phyloP scores from a whole-genome alignment of 1,139 yeast species.

The Suhomyces ambrosiae region DNA sequence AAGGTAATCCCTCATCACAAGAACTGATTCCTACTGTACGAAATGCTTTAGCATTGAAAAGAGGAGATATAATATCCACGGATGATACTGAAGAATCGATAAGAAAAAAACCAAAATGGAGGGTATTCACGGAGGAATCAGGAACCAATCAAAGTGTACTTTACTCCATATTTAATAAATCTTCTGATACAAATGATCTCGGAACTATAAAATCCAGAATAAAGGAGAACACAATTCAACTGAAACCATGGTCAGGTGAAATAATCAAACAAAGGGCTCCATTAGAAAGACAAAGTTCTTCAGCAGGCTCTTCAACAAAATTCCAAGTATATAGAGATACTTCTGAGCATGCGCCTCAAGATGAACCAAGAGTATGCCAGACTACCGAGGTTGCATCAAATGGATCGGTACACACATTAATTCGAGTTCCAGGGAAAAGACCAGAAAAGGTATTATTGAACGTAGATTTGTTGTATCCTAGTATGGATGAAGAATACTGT shows the following conservation, averaged over 20 bases:
- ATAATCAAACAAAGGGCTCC: constrained; percentile 41
- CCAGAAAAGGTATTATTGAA: constrained; percentile 67
- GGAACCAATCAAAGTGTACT: constrained; percentile 29
- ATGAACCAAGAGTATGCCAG: constrained; percentile 9
- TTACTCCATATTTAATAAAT: constrained; percentile 30
- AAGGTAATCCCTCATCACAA: not conserved
- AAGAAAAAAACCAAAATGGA: constrained; percentile 29
- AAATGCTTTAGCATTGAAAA: constrained; percentile 29
- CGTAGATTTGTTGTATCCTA: constrained; percentile 55
- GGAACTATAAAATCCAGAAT: constrained; percentile 54
- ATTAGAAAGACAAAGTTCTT: constrained; percentile 13
- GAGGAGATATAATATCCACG: constrained; percentile 22
- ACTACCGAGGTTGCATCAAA: constrained; percentile 42
- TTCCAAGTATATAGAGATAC: constrained; percentile 46
- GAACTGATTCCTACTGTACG: constrained; percentile 10
- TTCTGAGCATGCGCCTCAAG: constrained; percentile 5
- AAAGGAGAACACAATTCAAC: constrained; percentile 64
- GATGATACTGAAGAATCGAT: constrained; percentile 3
- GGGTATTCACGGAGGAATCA: constrained; percentile 32
- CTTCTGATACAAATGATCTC: constrained; percentile 29
- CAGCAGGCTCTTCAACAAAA: constrained; percentile 21
- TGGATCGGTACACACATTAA: constrained; percentile 45
- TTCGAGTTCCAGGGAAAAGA: constrained; percentile 60
- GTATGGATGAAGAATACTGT: constrained; percentile 48
- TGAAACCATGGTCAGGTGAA: constrained; percentile 74